phyloP scores from a whole-genome alignment of 2,329 filamentous ascomycete genomes.

The Fusarium brachygibbosum region DNA sequence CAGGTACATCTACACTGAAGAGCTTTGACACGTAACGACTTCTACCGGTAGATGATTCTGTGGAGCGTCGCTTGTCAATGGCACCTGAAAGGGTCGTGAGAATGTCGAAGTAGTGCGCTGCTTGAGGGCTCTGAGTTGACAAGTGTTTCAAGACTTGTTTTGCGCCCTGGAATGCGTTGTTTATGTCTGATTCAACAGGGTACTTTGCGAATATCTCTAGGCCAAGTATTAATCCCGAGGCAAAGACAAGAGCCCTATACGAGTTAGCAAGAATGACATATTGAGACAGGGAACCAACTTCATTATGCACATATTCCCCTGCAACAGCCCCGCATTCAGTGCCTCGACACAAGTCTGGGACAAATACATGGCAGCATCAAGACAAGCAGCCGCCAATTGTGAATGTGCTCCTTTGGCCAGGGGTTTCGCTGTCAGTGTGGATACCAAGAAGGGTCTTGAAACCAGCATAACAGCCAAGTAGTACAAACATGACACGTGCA shows the following conservation, averaged over 20 bases:
- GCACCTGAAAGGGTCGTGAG: conserved; percentile 62
- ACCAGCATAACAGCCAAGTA: conserved; percentile 71
- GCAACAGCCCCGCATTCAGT: conserved; percentile 58
- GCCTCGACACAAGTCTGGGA: conserved; percentile 67
- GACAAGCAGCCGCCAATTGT: conserved; percentile 64
- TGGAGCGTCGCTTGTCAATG: conserved; percentile 49
- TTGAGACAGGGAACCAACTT: conserved; percentile 59
- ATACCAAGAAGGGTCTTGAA: conserved; percentile 68
- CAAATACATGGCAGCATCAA: conserved; percentile 68
- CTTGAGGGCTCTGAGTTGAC: conserved; percentile 65
- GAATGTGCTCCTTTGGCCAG: conserved; percentile 48
- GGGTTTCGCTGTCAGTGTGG: conserved; percentile 58
- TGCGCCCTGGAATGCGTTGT: conserved; percentile 63
- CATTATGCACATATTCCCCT: conserved; percentile 70
- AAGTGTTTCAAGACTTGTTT: conserved; percentile 64
- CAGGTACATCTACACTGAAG: conserved; percentile 30
- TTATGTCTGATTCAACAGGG: conserved; percentile 60
- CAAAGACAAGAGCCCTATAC: conserved; percentile 65
- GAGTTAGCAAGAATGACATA: not conserved
- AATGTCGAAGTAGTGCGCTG: conserved; percentile 70
- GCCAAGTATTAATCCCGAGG: conserved; percentile 68
- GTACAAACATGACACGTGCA: conserved; percentile 70
- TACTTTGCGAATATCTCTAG: conserved; percentile 67
- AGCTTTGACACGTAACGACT: conserved; percentile 46
- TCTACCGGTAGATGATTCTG: conserved; percentile 34